Evolutionary conservation across 1,284 basidiomycete species (phyloP), one percentile per base, ranked within the genome.

Genomic region (Cryptococcus sp.): DNA sequence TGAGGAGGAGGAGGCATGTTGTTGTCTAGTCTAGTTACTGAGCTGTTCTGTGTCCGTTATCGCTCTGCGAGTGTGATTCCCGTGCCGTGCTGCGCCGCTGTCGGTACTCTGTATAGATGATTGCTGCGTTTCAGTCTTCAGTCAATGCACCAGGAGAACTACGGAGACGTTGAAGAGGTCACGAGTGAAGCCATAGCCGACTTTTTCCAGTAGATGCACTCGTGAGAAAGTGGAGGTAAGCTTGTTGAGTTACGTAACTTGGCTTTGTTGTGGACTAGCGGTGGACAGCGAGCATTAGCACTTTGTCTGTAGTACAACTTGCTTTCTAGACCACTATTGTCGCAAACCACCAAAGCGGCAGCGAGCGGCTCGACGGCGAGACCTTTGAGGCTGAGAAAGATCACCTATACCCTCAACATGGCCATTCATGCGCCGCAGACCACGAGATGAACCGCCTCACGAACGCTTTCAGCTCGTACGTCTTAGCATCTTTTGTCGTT

Each of bases 1-100:
- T 67, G 65, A 52, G 74, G 72, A 57, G 76, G 76, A 62, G 76
- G 76, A 55, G 76, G 76, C 76, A 77, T 77, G 39, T 47, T 73
- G 67, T 2, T 25, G 25, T 40, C 41, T 42, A 7, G 16, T 19
- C 16, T 42, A 17, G 7, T 42, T 7, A 17, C 19, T 22, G 22
- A 13, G 42, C 42, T 45, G 8, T 22, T 45, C 15, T 45, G 42
- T 5, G 5, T 41, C 25, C 50, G 22, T 39, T 25, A 40, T 16
- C 49, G 46, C 22, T 46, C 5, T 39, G 19, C 5, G 52, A 47
- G 16, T 46, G 52, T 42, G 16, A 19, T 5, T 35, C 2, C 30
- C 30, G 30, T 35, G 42, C 15, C 13, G 42, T 7, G 15, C 22
- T 5, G 42, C 8, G n/a, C 16, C 8, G 42, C 42, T 10, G 16